These are phyloP conservation scores for Alternaria infectoria DNA, from an alignment of 2,329 filamentous ascomycete genomes.

Conservation along the genomic window DNA sequence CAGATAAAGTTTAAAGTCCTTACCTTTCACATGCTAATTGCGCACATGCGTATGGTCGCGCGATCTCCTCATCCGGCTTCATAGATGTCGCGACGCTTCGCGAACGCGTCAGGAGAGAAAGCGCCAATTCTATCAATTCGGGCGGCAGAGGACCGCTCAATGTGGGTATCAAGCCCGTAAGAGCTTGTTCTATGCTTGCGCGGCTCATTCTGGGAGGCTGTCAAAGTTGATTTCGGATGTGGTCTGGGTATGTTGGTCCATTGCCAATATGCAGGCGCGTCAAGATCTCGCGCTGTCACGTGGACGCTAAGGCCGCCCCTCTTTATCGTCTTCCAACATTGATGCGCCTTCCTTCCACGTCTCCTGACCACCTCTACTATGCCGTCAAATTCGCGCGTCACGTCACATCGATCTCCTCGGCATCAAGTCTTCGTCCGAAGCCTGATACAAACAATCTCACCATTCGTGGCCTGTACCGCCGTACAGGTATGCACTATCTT, in stretches of 20 bases:
- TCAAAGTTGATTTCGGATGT: neutral
- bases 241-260: neutral
- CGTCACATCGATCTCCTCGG: neutral
- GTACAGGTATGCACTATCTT: neutral
- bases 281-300: slow-evolving; percentile 15
- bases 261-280: neutral
- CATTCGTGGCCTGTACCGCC: neutral
- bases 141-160: slow-evolving; percentile 41
- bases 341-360: neutral
- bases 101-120: slow-evolving; percentile 45
- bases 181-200: slow-evolving; percentile 39
- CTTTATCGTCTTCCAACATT: neutral
- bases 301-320: slow-evolving; percentile 4
- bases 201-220: slow-evolving; percentile 21
- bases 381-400: neutral
- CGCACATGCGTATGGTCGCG: slow-evolving; percentile 46
- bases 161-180: slow-evolving; percentile 53
- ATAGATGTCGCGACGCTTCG: slow-evolving; percentile 57
- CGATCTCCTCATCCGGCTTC: slow-evolving; percentile 47
- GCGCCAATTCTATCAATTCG: slow-evolving; percentile 41
- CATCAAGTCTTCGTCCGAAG: neutral
- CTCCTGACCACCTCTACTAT: neutral
- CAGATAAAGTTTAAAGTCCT: too few relatives aligned
- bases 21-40: slow-evolving; percentile 84
- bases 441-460: neutral